Evolutionary conservation across 2,329 filamentous ascomycete species (phyloP).

Genomic region (Alternaria angustiovoidea): DNA sequence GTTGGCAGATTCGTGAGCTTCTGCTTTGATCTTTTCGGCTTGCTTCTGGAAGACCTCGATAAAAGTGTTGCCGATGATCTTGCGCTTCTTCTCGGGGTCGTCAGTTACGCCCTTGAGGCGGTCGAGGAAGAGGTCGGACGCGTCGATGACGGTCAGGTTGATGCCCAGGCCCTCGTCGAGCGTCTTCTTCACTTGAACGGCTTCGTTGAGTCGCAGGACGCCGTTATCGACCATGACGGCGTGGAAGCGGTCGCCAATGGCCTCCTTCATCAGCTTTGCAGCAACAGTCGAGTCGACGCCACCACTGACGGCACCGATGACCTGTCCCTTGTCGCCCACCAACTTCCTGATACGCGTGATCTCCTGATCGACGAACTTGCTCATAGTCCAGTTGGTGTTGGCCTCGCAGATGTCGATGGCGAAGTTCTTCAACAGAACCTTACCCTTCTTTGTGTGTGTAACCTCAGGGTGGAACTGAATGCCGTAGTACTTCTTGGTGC

Average conservation of each 20-base stretch:
- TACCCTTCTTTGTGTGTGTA: slow-evolving; percentile 74
- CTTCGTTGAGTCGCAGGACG: slow-evolving; percentile 86
- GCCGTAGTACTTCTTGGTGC: slow-evolving; percentile 75
- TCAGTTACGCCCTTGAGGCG: slow-evolving; percentile 76
- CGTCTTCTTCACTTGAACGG: slow-evolving; percentile 79
- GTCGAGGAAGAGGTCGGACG: slow-evolving; percentile 76
- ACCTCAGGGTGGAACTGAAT: slow-evolving; percentile 94
- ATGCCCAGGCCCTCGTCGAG: slow-evolving; percentile 83
- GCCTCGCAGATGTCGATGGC: slow-evolving; percentile 82
- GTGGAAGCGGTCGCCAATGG: slow-evolving; percentile 85
- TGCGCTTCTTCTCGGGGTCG: slow-evolving; percentile 85
- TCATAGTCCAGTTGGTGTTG: slow-evolving; percentile 83
- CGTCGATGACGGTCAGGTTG: slow-evolving; percentile 88
- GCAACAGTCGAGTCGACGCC: slow-evolving; percentile 92
- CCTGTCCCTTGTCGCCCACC: slow-evolving; percentile 82
- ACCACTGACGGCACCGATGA: slow-evolving; percentile 80
- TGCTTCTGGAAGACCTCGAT: slow-evolving; percentile 86
- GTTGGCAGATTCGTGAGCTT: slow-evolving; percentile 69
- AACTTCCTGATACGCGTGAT: slow-evolving; percentile 80
- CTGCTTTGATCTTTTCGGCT: slow-evolving; percentile 76
- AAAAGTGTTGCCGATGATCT: slow-evolving; percentile 85
- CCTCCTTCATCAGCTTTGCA: slow-evolving; percentile 83
- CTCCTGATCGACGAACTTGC: slow-evolving; percentile 81
- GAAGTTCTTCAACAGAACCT: slow-evolving; percentile 80
- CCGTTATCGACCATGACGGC: slow-evolving; percentile 88